phyloP scores from a whole-genome alignment of 164 flowering plant species.

The Nelumbo lutea region DNA sequence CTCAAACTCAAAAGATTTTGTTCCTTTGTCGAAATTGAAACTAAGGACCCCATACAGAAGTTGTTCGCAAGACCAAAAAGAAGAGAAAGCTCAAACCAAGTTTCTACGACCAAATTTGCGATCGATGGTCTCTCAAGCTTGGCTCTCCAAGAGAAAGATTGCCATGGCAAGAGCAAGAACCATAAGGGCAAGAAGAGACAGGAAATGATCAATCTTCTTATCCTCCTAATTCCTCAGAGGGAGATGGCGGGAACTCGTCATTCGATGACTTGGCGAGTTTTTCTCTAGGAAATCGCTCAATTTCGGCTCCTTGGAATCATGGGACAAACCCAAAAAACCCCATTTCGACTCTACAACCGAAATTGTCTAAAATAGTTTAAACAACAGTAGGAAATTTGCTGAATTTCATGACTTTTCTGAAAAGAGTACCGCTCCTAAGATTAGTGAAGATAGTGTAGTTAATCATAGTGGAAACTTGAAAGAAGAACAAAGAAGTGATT shows the following conservation, averaged over 20 bases:
- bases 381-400: neutral
- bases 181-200: slow-evolving; percentile 8
- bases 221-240: slow-evolving; percentile 2
- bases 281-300: slow-evolving; percentile 11
- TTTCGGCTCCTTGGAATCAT: slow-evolving; percentile 57
- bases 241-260: slow-evolving; percentile 1
- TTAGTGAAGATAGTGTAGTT: neutral
- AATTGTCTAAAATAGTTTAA: neutral
- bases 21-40: slow-evolving; percentile 22
- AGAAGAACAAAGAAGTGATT: slow-evolving; percentile 4
- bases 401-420: neutral
- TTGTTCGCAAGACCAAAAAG: slow-evolving; percentile 19
- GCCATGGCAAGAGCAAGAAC: slow-evolving; percentile 61
- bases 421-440: neutral
- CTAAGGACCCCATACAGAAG: slow-evolving; percentile 13
- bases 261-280: slow-evolving; percentile 19
- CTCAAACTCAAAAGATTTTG: slow-evolving; percentile 17
- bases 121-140: slow-evolving; percentile 60
- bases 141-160: slow-evolving; percentile 38
- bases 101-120: slow-evolving; percentile 55
- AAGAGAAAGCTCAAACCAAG: slow-evolving; percentile 74
- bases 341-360: slow-evolving; percentile 18
- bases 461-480: neutral
- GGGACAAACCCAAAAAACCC: slow-evolving; percentile 23
- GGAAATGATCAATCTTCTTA: slow-evolving; percentile 4